Evolutionary conservation across 1,139 yeast species (phyloP), one percentile per base, ranked within the genome.

Genomic region (Blastobotrys buckinghamii): DNA sequence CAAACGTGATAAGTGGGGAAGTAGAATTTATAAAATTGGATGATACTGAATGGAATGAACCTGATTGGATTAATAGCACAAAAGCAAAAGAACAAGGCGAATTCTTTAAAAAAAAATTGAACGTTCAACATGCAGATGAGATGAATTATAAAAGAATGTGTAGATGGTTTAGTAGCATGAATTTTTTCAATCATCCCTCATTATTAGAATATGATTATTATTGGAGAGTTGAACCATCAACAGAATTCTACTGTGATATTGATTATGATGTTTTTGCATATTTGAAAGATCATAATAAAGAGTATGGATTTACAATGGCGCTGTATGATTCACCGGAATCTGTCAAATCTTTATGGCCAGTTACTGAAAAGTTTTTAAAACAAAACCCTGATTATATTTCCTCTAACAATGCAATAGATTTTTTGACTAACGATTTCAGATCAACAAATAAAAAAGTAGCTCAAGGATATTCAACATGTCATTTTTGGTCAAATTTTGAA

Each of bases 401-500:
- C 58, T 72, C 76, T 6, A 78, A 86, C 60, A 88, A 85, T 12
- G 80, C 95, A 1, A 73, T 76, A 55, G 80, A 80, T 51, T 87
- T 88, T 82, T 64, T 86, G n/a, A 66, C 79, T n/a, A 89, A 86
- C 52, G 73, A 78, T 1, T 51, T 52, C 10, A 52, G 56, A 15
- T 46, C 55, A 53, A 65, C 74, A 22, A 82, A 79, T 56, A 73
- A 71, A 32, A 56, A 65, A 35, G 59, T 59, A 2, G 76, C 89
- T 0, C 71, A 77, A 20, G 90, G 92, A 2, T 86, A 84, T 67
- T 84, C 92, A 13, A 82, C 92, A 0, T 86, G 95, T 60, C 95
- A 86, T 65, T 86, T 85, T 64, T 86, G 95, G 95, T 79, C 90
- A 37, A 86, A 86, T 64, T 86, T 86, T 59, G 95, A 86, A 61